A percentile compares a stretch with the other conserved stretches of the same genome.
These are phyloP conservation scores for Globisporangium iwayamae DNA, from an alignment of 352 stramenopile species.

Conservation along the genomic window DNA sequence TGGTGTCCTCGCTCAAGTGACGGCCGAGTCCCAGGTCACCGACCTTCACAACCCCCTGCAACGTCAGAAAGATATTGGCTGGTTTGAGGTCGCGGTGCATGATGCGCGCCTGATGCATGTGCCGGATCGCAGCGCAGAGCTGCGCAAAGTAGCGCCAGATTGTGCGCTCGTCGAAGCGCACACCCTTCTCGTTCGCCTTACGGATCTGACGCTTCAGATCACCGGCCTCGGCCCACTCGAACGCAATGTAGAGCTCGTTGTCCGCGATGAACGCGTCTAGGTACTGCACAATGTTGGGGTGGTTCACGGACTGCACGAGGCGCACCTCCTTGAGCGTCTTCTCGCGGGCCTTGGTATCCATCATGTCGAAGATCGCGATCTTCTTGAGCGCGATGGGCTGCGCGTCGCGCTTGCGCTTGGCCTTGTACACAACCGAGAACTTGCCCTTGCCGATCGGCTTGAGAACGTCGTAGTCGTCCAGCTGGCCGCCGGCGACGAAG, in stretches of 20 bases:
- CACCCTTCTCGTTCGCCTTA: slow-evolving; percentile 82
- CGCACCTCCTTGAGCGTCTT: slow-evolving; percentile 89
- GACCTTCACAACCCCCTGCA: slow-evolving; percentile 89
- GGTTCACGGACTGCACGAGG: slow-evolving; percentile 85
- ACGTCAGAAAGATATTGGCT: slow-evolving; percentile 92
- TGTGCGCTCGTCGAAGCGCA: slow-evolving; percentile 89
- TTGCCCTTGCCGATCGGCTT: slow-evolving; percentile 91
- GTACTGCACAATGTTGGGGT: slow-evolving; percentile 92
- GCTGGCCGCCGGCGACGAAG: slow-evolving; percentile 47
- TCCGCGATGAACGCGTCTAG: slow-evolving; percentile 89
- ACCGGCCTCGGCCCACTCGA: slow-evolving; percentile 92
- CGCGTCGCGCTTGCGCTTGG: slow-evolving; percentile 58
- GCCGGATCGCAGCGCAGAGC: slow-evolving; percentile 79
- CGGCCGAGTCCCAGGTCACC: slow-evolving; percentile 76
- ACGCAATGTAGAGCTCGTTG: slow-evolving; percentile 91
- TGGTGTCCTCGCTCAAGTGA: slow-evolving; percentile 75
- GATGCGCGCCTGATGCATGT: slow-evolving; percentile 89
- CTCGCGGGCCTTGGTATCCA: slow-evolving; percentile 86
- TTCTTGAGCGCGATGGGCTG: slow-evolving; percentile 91
- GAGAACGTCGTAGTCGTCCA: slow-evolving; percentile 81
- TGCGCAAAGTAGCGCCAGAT: slow-evolving; percentile 94
- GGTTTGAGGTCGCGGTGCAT: slow-evolving; percentile 95
- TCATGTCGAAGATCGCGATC: slow-evolving; percentile 90
- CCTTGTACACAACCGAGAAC: slow-evolving; percentile 91
- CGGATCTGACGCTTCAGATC: slow-evolving; percentile 92